These are phyloP conservation scores for Eucalyptus erythrocorys DNA, from an alignment of 345 rosid genomes.

Conservation along the genomic window DNA sequence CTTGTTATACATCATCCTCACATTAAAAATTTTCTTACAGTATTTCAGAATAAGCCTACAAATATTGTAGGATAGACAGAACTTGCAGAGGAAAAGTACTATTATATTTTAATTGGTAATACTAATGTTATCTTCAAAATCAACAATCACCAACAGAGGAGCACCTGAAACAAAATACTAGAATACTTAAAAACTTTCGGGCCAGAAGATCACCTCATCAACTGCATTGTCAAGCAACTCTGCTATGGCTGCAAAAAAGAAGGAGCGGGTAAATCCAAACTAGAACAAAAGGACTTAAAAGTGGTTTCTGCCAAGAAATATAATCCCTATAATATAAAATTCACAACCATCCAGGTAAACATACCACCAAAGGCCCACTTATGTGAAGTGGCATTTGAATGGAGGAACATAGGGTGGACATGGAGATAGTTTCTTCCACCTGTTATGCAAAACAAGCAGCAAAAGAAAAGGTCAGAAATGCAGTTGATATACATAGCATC, in stretches of 20 bases:
- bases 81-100: neutral
- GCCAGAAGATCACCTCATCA: slow-evolving; percentile 65
- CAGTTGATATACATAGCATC: neutral
- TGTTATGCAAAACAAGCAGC: neutral
- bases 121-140: neutral
- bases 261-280: neutral
- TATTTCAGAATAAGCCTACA: neutral
- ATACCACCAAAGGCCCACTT: slow-evolving; percentile 99
- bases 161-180: neutral
- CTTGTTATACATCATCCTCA: neutral
- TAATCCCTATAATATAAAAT: neutral
- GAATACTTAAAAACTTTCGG: neutral
- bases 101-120: neutral
- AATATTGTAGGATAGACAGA: neutral
- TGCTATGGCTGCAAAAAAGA: slow-evolving; percentile 58
- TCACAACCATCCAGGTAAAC: neutral
- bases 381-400: slow-evolving; percentile 98
- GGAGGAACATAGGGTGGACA: slow-evolving; percentile 95
- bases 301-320: neutral
- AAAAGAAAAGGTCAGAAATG: neutral
- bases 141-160: neutral
- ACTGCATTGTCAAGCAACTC: slow-evolving; percentile 93
- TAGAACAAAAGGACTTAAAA: neutral
- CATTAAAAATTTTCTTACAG: neutral
- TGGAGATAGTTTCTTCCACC: slow-evolving; percentile 74